These are phyloP conservation scores for Cordyceps farinosa DNA, from an alignment of 2,329 filamentous ascomycete genomes.

Conservation along the genomic window DNA sequence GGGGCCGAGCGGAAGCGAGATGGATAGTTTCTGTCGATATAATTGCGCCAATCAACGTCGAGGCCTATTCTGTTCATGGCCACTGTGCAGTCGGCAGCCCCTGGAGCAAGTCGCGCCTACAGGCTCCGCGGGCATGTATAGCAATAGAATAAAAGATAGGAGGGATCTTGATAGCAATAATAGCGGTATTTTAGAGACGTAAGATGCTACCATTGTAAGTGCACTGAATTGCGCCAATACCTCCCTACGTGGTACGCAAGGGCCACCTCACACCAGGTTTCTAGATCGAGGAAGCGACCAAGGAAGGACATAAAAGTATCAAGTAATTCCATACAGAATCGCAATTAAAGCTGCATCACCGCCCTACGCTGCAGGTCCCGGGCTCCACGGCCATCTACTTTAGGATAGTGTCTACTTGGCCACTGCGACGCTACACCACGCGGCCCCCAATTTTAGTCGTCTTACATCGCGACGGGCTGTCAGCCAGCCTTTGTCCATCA, in stretches of 20 bases:
- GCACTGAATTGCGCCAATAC: too few relatives aligned
- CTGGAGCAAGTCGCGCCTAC: too few relatives aligned
- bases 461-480: not conserved
- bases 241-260: too few relatives aligned
- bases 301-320: not conserved
- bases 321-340: not conserved
- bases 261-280: too few relatives aligned
- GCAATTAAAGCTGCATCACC: not conserved
- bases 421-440: not conserved
- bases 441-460: not conserved
- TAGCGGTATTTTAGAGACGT: too few relatives aligned
- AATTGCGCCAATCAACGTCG: slow-evolving; percentile 5
- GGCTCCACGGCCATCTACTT: not conserved
- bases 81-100: too few relatives aligned
- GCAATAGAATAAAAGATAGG: too few relatives aligned
- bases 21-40: not conserved
- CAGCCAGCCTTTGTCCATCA: slow-evolving; percentile 11
- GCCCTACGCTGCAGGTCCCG: not conserved
- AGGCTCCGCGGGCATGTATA: too few relatives aligned
- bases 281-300: too few relatives aligned
- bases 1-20: not conserved
- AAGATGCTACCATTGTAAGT: too few relatives aligned
- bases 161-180: too few relatives aligned
- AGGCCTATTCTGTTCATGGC: not conserved
- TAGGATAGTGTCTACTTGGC: not conserved